phyloP scores from a whole-genome alignment of 2,329 filamentous ascomycete species.

The Nemania diffusa region DNA sequence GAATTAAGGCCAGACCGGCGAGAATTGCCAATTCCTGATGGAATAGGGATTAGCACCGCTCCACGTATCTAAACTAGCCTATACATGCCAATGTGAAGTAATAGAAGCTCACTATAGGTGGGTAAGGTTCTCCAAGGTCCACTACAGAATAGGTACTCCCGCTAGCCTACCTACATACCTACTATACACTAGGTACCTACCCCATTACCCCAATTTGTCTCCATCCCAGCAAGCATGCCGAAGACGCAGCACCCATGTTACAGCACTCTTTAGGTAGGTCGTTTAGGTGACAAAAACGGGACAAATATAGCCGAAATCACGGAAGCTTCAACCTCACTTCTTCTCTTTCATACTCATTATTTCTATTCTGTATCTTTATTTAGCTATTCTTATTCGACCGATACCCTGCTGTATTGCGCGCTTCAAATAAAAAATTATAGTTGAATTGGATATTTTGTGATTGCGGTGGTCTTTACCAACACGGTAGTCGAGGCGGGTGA shows the following conservation, averaged over 20 bases:
- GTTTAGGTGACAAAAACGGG: slow-evolving; percentile 11
- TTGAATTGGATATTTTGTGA: slow-evolving; percentile 2
- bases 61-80: neutral
- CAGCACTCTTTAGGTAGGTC: neutral
- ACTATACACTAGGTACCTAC: neutral
- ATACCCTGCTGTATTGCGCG: neutral
- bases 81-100: slow-evolving; percentile 6
- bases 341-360: neutral
- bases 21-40: slow-evolving; percentile 7
- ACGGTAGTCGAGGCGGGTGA: slow-evolving; percentile 13
- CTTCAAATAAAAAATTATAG: neutral
- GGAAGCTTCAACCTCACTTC: slow-evolving; percentile 18
- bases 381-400: neutral
- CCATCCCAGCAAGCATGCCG: neutral
- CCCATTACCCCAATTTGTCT: slow-evolving; percentile 21
- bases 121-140: slow-evolving; percentile 7
- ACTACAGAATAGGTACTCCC: neutral
- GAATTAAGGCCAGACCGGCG: slow-evolving; percentile 1
- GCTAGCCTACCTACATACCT: no score
- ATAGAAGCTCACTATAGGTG: slow-evolving; percentile 6
- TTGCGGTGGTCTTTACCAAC: neutral
- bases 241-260: neutral
- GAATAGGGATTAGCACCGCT: neutral
- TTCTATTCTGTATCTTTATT: neutral
- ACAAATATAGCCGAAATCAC: slow-evolving; percentile 27